Percentiles rank a stretch among this genome's conserved stretches.
These are phyloP conservation scores for Choanephora cucurbitarum DNA, from an alignment of 371 early-diverging fungal genomes.

Conservation along the genomic window DNA sequence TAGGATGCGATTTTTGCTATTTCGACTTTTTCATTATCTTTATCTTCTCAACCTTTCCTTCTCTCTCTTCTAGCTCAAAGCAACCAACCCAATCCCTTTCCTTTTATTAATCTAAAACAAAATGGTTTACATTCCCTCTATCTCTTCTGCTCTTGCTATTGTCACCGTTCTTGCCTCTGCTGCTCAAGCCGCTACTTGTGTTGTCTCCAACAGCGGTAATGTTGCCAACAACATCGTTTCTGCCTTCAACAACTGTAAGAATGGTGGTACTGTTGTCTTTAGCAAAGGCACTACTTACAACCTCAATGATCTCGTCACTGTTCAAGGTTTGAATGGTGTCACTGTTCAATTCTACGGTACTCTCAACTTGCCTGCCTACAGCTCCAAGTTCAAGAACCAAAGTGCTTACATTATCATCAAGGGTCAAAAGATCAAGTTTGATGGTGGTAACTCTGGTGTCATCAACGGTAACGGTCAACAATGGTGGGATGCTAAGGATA, in stretches of 20 bases:
- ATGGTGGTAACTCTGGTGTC: conserved; percentile 20
- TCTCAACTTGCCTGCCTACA: conserved; percentile 27
- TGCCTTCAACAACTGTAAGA: conserved; percentile 34
- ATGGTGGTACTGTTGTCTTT: conserved; percentile 39
- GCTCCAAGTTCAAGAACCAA: conserved; percentile 24
- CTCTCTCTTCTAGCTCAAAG: too few relatives aligned
- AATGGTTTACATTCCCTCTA: conserved; percentile 1
- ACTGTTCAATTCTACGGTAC: conserved; percentile 32
- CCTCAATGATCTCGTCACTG: conserved; percentile 20
- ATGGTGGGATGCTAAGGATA: conserved; percentile 35
- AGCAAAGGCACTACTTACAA: conserved; percentile 30
- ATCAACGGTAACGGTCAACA: conserved; percentile 36
- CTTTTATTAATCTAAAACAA: conserved; percentile 1
- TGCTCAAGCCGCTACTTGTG: conserved; percentile 28
- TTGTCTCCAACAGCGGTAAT: conserved; percentile 25
- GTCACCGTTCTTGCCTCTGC: conserved; percentile 12
- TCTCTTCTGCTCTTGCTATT: conserved; percentile 7
- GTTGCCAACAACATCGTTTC: conserved; percentile 26
- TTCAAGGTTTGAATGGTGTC: conserved; percentile 25
- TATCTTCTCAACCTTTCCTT: too few relatives aligned
- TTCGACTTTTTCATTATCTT: too few relatives aligned
- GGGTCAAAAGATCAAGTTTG: conserved; percentile 30
- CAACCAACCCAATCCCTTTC: conserved; percentile 8
- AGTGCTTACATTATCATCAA: conserved; percentile 29
- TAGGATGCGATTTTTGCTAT: too few relatives aligned